phyloP scores from a whole-genome alignment of 2,329 filamentous ascomycete genomes.

The Fusarium sp. region DNA sequence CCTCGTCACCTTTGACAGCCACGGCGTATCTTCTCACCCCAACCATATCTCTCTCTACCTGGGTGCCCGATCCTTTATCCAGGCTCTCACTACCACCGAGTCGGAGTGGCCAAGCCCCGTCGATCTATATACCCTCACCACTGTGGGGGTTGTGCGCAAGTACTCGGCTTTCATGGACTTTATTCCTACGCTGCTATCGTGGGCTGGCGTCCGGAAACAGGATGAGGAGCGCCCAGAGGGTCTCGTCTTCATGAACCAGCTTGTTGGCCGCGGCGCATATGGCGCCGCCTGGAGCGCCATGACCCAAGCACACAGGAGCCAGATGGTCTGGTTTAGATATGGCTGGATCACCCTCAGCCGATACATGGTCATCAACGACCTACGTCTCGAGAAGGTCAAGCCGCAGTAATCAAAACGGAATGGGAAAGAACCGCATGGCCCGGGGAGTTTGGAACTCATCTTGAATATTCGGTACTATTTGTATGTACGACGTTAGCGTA shows the following conservation, averaged over 20 bases:
- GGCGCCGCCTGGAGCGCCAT: slow-evolving; percentile 82
- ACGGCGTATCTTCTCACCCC: slow-evolving; percentile 86
- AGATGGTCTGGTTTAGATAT: slow-evolving; percentile 99
- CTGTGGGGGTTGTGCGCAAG: slow-evolving; percentile 80
- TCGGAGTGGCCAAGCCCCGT: slow-evolving; percentile 78
- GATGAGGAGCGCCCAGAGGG: slow-evolving; percentile 61
- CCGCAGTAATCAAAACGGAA: slow-evolving; percentile 13
- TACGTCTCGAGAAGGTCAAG: slow-evolving; percentile 66
- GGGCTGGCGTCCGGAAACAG: slow-evolving; percentile 54
- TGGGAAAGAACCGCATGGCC: slow-evolving; percentile 27
- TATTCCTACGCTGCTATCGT: slow-evolving; percentile 71
- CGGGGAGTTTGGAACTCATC: slow-evolving; percentile 26
- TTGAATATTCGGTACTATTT: slow-evolving; percentile 13
- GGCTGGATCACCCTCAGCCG: slow-evolving; percentile 91
- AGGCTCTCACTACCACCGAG: slow-evolving; percentile 73
- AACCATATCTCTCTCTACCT: slow-evolving; percentile 93
- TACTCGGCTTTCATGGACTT: slow-evolving; percentile 83
- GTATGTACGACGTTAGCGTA: slow-evolving; percentile 17
- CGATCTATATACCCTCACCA: slow-evolving; percentile 85
- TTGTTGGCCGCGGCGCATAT: slow-evolving; percentile 69
- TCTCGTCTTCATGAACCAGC: slow-evolving; percentile 78
- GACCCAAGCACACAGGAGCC: slow-evolving; percentile 89
- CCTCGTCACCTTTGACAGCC: slow-evolving; percentile 89
- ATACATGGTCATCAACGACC: slow-evolving; percentile 96
- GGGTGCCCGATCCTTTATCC: slow-evolving; percentile 81